Evolutionary conservation across 2,329 filamentous ascomycete species (phyloP), one percentile per base, ranked within the genome.

Genomic region (Fusarium sp.): DNA sequence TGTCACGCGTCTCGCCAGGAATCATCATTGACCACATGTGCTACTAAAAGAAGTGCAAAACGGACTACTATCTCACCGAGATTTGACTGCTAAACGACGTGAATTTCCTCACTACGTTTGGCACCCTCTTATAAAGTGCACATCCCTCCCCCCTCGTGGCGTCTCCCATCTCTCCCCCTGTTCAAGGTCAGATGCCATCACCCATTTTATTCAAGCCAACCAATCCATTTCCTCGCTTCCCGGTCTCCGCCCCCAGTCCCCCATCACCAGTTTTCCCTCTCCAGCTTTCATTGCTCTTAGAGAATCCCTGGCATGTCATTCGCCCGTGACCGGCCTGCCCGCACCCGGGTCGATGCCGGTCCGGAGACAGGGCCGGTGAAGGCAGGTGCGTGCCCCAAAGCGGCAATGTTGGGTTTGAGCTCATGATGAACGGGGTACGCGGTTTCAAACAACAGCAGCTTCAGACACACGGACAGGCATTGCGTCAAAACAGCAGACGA

Each of bases 321-420:
- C 50, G 56, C 68, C 35, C 59, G 56, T 65, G 61, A 69, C 59
- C 68, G 29, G 48, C 22, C 50, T 43, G 24, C 41, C n/a, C 31
- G 52, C 63, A 62, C n/a, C 69, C 72, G 69, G 69, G 27, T 43
- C 58, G 62, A 58, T 64, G 54, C 72, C 67, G 67, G 71, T 68
- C 43, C 65, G 59, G 58, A 35, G 59, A 41, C 48, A 24, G 29
- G 58, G 58, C 59, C 72, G 68, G 62, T 43, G 48, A 57, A 50
- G 37, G 22, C 56, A 56, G 64, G 39, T 52, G 48, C 48, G 18
- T 52, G 27, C 18, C 52, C 58, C 48, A 10, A 54, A 39, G 33
- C 41, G 33, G 31, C 50, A 48, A 56, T 48, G 35, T 57, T 27
- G 35, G 58, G n/a, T 35, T 41, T 10, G 29, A 22, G 48, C 48